Evolutionary conservation across 495 filamentous ascomycete species (phyloP).

Genomic region (Neurospora sp.): DNA sequence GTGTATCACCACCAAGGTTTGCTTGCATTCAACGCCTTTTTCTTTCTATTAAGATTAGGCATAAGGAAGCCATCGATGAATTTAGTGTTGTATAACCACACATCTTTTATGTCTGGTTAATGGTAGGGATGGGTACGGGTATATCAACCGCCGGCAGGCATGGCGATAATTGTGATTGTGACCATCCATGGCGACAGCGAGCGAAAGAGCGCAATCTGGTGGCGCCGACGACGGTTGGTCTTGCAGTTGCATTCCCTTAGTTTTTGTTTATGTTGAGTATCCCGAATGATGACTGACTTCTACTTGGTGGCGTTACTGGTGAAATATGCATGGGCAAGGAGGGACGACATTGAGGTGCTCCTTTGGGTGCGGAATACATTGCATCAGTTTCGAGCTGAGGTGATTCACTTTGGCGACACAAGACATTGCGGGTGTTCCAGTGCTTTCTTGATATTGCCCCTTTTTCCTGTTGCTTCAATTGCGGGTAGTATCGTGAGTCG

Average conservation of each 20-base stretch:
- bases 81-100: neutral
- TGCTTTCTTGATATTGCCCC: neutral
- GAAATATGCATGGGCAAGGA: neutral
- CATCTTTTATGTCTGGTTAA: neutral
- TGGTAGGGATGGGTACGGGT: neutral
- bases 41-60: neutral
- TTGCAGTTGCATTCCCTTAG: neutral
- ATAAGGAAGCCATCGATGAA: neutral
- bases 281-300: no score
- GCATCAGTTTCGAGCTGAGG: neutral
- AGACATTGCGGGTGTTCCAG: neutral
- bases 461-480: neutral
- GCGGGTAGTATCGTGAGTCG: neutral
- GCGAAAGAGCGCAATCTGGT: neutral
- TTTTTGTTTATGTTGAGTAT: neutral
- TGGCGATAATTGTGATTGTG: neutral
- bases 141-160: neutral
- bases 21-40: neutral
- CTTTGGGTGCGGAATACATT: neutral
- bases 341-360: neutral
- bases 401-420: neutral
- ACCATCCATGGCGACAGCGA: neutral
- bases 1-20: neutral
- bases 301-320: neutral
- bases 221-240: neutral